phyloP scores from a whole-genome alignment of 345 rosid genomes.

The Eucalyptus fibrosa region DNA sequence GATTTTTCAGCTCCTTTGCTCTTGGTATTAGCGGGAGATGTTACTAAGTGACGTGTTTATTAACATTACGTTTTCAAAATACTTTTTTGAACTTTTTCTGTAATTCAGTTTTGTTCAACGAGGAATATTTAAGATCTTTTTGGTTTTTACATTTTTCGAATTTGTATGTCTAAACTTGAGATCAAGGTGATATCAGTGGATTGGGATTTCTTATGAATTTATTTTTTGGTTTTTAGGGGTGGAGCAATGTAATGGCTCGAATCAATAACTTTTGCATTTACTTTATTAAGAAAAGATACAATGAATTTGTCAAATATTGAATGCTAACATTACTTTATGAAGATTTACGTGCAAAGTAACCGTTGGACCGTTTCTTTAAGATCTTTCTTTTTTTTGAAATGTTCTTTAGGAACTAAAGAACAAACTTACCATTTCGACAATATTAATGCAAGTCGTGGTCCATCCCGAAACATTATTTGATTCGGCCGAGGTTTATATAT shows the following conservation, averaged over 20 bases:
- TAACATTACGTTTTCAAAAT: not conserved
- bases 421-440: accelerated
- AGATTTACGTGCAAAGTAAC: not conserved
- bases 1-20: not conserved
- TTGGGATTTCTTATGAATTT: not conserved
- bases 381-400: too few species aligned
- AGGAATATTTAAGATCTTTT: accelerated
- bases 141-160: accelerated
- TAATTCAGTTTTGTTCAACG: not conserved
- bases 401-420: not conserved
- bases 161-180: not conserved
- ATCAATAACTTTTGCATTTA: not conserved
- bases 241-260: not conserved
- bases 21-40: not conserved
- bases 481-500: too few species aligned
- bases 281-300: not conserved
- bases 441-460: accelerated
- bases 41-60: not conserved
- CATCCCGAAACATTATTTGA: not conserved
- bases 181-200: accelerated
- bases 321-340: not conserved
- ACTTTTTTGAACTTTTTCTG: not conserved
- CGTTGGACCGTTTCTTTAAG: accelerated
- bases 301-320: not conserved
- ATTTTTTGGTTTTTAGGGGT: not conserved